These are phyloP conservation scores for Fusarium siculi DNA, from an alignment of 2,329 filamentous ascomycete species.

Conservation along the genomic window DNA sequence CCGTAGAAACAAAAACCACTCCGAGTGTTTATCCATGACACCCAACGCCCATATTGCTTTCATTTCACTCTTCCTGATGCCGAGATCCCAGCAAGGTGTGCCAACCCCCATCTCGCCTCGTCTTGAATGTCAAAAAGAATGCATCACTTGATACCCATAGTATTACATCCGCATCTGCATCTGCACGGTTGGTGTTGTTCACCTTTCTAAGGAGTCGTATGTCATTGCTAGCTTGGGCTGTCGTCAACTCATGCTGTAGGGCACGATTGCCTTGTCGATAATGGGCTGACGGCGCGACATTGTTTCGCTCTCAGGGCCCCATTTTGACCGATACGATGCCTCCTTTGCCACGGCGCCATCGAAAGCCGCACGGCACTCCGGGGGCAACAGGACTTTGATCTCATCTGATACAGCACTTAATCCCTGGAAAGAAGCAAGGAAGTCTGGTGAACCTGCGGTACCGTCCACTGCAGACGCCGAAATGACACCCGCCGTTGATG, in stretches of 20 bases:
- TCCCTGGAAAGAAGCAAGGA: slow-evolving; percentile 67
- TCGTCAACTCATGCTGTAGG: slow-evolving; percentile 59
- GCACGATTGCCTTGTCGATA: slow-evolving; percentile 73
- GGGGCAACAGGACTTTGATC: slow-evolving; percentile 71
- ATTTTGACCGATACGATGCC: slow-evolving; percentile 76
- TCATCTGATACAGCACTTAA: slow-evolving; percentile 73
- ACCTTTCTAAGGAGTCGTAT: background rate
- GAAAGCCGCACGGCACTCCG: slow-evolving; percentile 78
- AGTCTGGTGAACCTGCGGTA: slow-evolving; percentile 55
- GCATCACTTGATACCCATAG: background rate
- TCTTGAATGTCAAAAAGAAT: slow-evolving; percentile 6
- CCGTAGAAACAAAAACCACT: slow-evolving; percentile 6
- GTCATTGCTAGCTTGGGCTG: background rate
- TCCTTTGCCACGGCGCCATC: slow-evolving; percentile 73
- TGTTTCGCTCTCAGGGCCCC: slow-evolving; percentile 74
- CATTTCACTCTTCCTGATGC: slow-evolving; percentile 2
- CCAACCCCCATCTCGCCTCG: slow-evolving; percentile 1
- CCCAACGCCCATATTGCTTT: slow-evolving; percentile 34
- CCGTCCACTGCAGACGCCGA: slow-evolving; percentile 56
- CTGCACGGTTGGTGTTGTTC: background rate
- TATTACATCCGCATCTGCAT: background rate
- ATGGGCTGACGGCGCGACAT: slow-evolving; percentile 62
- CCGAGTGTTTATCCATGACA: slow-evolving; percentile 31
- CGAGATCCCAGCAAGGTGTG: background rate
- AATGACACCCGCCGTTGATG: slow-evolving; percentile 59